Base-by-base conservation (phyloP, 306 rosid species). In the Geum urbanum region DNA sequence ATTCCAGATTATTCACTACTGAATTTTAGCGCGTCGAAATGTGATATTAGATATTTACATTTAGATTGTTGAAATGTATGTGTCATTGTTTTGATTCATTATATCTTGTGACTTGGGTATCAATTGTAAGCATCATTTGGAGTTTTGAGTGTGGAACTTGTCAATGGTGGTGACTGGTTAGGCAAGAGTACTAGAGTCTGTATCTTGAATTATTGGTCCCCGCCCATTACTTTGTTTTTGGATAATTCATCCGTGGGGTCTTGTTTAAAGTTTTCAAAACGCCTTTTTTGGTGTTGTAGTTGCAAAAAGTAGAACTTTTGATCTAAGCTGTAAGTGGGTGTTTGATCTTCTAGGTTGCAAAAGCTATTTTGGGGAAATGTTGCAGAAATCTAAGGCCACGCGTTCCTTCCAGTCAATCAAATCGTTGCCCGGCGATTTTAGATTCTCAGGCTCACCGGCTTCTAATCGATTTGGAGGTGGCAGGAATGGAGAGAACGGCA, bases 351-450 rank as follows among this genome's bases (percentile, higher is more conserved):
- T 52, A 74, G 60, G 54, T 80, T 84, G 77, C 76, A 73, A 80
- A 60, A 78, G 74, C 79, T 81, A 72, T 77, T 75, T 78, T 72
- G 83, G 83, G 84, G 73, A 73, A 76, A 88, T 88, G 95, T 87
- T 87, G 35, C 80, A 69, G 82, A 78, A 85, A 69, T 74, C 89
- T 16, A 64, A 49, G 77, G 80, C 65, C 76, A 78, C 79, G 35
- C 80, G 82, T 67, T 79, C 88, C 52, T 79, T 87, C 67, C 90
- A 83, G 66, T 80, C 88, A 40, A 87, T 81, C 74, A 87, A 87
- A 72, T 88, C 95, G 13, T 77, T 94, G 82, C 91, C 96, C 56
- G 78, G 82, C 0, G 86, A 87, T 81, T 90, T 80, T 81, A 74
- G 82, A 78, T 72, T 81, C 57, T 32, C 80, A 72, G 80, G 74